These are phyloP conservation scores for Collybia mongolica DNA, from an alignment of 768 basidiomycete species.

Conservation along the genomic window DNA sequence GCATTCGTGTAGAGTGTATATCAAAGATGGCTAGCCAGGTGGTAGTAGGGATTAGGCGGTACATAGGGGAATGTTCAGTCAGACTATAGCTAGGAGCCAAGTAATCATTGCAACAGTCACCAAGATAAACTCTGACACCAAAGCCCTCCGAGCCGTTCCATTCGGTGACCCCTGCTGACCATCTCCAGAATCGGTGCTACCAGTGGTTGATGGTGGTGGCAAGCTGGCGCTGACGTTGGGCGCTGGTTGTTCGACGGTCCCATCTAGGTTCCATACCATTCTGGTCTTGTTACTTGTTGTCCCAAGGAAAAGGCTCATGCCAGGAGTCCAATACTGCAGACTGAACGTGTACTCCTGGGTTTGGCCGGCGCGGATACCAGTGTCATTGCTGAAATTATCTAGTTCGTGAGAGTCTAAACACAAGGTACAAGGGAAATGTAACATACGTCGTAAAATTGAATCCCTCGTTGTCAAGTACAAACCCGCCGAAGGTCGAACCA, in stretches of 20 bases:
- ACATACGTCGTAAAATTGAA: slow-evolving; percentile 1
- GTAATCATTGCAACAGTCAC: too few species aligned
- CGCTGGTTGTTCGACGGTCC: background rate
- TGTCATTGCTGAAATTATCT: background rate
- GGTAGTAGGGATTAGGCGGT: too few species aligned
- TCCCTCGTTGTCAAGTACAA: slow-evolving; percentile 3
- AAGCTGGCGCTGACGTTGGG: too few species aligned
- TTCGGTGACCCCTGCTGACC: too few species aligned
- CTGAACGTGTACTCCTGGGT: background rate
- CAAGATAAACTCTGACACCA: too few species aligned
- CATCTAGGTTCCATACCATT: slow-evolving; percentile 3
- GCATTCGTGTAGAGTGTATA: too few species aligned
- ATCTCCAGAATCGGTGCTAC: too few species aligned
- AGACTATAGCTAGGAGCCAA: too few species aligned
- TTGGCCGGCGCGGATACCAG: background rate
- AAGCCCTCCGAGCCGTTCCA: too few species aligned
- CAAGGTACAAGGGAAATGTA: background rate
- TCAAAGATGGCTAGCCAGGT: too few species aligned
- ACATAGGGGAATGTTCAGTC: too few species aligned
- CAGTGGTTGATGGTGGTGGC: too few species aligned
- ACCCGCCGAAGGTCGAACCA: background rate
- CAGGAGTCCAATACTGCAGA: background rate
- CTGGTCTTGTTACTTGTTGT: background rate
- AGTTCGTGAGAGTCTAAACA: background rate
- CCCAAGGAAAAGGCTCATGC: slow-evolving; percentile 2